phyloP scores from a whole-genome alignment of 2,329 filamentous ascomycete genomes.

The Laburnicola sp. region DNA sequence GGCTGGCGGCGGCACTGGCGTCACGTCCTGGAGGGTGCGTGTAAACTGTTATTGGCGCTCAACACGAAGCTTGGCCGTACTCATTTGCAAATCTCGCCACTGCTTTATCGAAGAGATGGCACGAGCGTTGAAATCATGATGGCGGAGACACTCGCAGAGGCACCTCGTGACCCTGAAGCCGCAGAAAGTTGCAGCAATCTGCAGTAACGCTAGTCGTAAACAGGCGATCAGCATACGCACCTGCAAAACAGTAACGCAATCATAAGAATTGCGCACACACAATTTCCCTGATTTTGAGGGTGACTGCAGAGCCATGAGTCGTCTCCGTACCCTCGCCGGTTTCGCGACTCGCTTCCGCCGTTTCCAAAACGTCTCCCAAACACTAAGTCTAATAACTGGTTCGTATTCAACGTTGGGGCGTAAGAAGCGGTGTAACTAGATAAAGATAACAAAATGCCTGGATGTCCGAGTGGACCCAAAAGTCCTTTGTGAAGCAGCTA shows the following conservation, averaged over 20 bases:
- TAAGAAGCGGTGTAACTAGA: slow-evolving; percentile 8
- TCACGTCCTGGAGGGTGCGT: not conserved
- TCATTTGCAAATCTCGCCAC: not conserved
- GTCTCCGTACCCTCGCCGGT: not conserved
- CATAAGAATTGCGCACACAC: not conserved
- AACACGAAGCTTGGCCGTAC: not conserved
- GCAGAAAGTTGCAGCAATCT: slow-evolving; percentile 1
- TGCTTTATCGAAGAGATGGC: not conserved
- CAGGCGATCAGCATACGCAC: not conserved
- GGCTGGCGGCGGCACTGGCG: not conserved
- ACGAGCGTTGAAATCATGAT: not conserved
- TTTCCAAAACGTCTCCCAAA: not conserved
- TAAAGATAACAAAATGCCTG: not conserved
- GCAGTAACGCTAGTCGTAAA: slow-evolving; percentile 4
- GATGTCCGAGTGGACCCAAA: not conserved
- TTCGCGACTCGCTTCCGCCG: not conserved
- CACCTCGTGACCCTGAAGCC: not conserved
- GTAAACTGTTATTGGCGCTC: not conserved
- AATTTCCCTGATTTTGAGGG: slow-evolving; percentile 3
- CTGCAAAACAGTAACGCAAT: not conserved
- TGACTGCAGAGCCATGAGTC: not conserved
- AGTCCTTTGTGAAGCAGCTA: too few relatives aligned
- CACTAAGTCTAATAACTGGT: not conserved
- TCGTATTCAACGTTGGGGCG: not conserved
- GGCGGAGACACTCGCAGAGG: not conserved